A percentile compares a stretch with the other conserved stretches of the same genome.
Evolutionary conservation across 208 protist species (phyloP).

Genomic region (Trypanosoma congolense): DNA sequence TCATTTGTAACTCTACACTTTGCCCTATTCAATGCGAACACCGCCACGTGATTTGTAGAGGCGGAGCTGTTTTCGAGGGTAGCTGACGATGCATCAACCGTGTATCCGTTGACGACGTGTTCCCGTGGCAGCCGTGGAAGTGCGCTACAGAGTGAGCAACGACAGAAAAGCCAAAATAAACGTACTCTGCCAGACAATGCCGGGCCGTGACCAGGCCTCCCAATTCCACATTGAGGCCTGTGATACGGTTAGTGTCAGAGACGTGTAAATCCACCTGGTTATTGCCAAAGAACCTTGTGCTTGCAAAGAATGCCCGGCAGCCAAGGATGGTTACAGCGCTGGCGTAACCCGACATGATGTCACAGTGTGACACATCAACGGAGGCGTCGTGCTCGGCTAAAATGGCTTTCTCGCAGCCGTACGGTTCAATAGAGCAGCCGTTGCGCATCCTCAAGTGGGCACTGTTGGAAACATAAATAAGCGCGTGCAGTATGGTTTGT

Average conservation of each 20-base stretch:
- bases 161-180: conserved; percentile 75
- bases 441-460: conserved; percentile 34
- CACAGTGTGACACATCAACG: conserved; percentile 48
- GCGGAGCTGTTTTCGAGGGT: conserved; percentile 69
- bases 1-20: conserved; percentile 66
- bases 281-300: conserved; percentile 32
- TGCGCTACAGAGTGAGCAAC: conserved; percentile 72
- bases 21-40: conserved; percentile 55
- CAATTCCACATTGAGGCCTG: conserved; percentile 68
- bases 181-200: conserved; percentile 37
- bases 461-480: conserved; percentile 68
- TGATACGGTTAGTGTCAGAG: conserved; percentile 27
- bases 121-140: conserved; percentile 58
- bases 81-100: conserved; percentile 62
- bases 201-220: conserved; percentile 55
- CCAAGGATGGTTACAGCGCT: conserved; percentile 62
- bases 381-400: conserved; percentile 66
- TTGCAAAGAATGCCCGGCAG: conserved; percentile 45
- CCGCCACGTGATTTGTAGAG: conserved; percentile 56
- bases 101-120: conserved; percentile 76
- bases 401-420: conserved; percentile 47
- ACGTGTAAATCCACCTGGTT: conserved; percentile 13
- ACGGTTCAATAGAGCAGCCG: conserved; percentile 26
- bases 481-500: conserved; percentile 25
- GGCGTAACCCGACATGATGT: conserved; percentile 37